Evolutionary conservation across 805 yeast genomes (phyloP), one percentile per base, ranked within the genome.

Genomic region (Ogataea chonburiensis): DNA sequence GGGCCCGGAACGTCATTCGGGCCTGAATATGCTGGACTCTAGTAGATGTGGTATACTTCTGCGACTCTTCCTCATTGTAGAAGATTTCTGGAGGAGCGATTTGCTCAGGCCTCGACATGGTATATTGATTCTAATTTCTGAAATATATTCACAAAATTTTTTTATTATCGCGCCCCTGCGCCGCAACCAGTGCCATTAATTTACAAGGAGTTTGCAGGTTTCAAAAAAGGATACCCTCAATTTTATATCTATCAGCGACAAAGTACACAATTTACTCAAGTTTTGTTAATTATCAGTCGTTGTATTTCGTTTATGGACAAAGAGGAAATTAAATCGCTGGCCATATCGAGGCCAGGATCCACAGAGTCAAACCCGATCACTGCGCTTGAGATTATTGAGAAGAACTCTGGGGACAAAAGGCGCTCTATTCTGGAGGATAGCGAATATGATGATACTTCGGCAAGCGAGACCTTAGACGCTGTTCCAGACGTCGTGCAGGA

Each of bases 21-120:
- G 98, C 98, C 63, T 93, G 98, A 53, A 93, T 93, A 58, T 89
- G 96, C 66, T 93, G 98, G 32, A 93, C 96, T 71, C 98, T 93
- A 4, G 96, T 84, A 5, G 95, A 86, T 3, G 83, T 71, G 0
- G 98, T 93, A 61, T 93, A 93, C 56, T 93, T 93, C 46, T 71
- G 70, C 0, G 98, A 85, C 61, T 93, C 98, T 2, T 77, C 63
- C 37, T 89, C 97, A 69, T 88, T 84, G 61, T 93, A 93, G 58
- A 91, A 93, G 42, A 89, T 74, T 66, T 89, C 98, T 25, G 98
- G 96, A 18, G 98, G 98, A 10, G 98, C 98, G 45, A 88, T 69
- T 53, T 86, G 86, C 65, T 89, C 98, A 49, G 98, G 98, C 68
- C 98, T 80, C 2, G 96, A 86, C 98, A 89, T 89, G 18, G 5